phyloP scores from a whole-genome alignment of 768 basidiomycete species.

The Mycena polygramma region DNA sequence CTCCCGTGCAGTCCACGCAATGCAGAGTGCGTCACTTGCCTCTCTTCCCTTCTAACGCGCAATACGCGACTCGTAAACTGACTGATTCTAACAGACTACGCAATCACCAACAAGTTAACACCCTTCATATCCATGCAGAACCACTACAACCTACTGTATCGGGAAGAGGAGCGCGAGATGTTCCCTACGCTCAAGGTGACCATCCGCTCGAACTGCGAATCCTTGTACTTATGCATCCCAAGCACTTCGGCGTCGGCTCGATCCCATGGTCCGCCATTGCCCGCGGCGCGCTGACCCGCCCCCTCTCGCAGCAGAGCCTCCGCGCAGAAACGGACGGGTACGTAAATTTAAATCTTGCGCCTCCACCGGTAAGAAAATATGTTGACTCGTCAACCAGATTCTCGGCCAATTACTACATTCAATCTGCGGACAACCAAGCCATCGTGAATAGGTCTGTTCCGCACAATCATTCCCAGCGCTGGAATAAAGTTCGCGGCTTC shows the following conservation, averaged over 20 bases:
- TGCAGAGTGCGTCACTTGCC: slow-evolving; percentile 66
- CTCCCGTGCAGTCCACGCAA: slow-evolving; percentile 65
- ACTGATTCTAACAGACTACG: slow-evolving; percentile 62
- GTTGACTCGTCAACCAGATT: slow-evolving; percentile 7
- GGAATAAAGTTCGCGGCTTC: neutral
- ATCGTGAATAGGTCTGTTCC: slow-evolving; percentile 26
- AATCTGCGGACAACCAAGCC: neutral
- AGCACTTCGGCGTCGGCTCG: slow-evolving; percentile 52
- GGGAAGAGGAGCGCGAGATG: slow-evolving; percentile 78
- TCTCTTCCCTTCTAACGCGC: too few relatives aligned
- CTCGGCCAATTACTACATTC: slow-evolving; percentile 5
- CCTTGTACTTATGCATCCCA: neutral
- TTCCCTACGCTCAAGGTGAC: slow-evolving; percentile 69
- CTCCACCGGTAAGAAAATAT: too few relatives aligned
- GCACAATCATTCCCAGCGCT: too few relatives aligned
- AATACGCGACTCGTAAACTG: too few relatives aligned
- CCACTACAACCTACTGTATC: slow-evolving; percentile 69
- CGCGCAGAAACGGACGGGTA: slow-evolving; percentile 41
- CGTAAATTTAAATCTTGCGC: too few relatives aligned
- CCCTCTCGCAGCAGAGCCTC: slow-evolving; percentile 36
- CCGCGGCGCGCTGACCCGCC: slow-evolving; percentile 46
- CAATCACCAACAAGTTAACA: slow-evolving; percentile 66
- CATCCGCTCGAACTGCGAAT: too few relatives aligned
- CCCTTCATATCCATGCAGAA: slow-evolving; percentile 82
- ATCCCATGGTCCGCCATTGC: slow-evolving; percentile 54